phyloP scores from a whole-genome alignment of 2,329 filamentous ascomycete species.

The Volutella citrinella region DNA sequence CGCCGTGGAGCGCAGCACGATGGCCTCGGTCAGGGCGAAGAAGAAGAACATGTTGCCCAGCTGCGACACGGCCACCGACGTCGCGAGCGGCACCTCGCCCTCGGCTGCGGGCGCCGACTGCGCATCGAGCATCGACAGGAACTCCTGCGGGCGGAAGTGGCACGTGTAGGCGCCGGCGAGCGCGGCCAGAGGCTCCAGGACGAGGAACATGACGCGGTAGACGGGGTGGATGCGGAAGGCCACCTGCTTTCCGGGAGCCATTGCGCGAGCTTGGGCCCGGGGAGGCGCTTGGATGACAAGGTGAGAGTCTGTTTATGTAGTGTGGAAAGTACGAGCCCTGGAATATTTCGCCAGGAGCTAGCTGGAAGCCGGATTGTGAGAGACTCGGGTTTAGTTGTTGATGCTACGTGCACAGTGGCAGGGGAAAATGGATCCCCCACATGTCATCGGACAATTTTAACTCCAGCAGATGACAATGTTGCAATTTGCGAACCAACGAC shows the following conservation, averaged over 20 bases:
- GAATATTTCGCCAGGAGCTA: no score
- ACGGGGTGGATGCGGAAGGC: constrained; percentile 52
- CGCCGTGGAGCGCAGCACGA: constrained; percentile 67
- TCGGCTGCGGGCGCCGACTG: constrained; percentile 34
- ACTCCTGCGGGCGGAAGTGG: constrained; percentile 49
- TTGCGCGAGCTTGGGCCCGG: no score
- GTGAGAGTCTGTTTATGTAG: no score
- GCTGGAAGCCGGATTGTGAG: no score
- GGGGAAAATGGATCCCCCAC: no score
- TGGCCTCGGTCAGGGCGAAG: constrained; percentile 73
- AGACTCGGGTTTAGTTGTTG: no score
- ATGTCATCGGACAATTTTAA: no score
- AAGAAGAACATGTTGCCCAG: constrained; percentile 76
- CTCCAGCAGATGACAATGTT: no score
- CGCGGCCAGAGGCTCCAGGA: constrained; percentile 61
- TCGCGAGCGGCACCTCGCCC: constrained; percentile 51
- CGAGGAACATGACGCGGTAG: constrained; percentile 73
- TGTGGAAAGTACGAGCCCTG: no score
- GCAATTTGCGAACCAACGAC: no score
- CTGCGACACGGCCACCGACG: constrained; percentile 68
- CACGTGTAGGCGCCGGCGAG: constrained; percentile 51
- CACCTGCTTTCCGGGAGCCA: constrained; percentile 23
- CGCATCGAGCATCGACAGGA: constrained; percentile 63
- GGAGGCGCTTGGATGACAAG: no score
- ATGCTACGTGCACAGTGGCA: no score